Percentiles rank a stretch among this genome's conserved stretches.
Evolutionary conservation across 345 rosid genomes (phyloP).

Genomic region (Eucalyptus marginata): DNA sequence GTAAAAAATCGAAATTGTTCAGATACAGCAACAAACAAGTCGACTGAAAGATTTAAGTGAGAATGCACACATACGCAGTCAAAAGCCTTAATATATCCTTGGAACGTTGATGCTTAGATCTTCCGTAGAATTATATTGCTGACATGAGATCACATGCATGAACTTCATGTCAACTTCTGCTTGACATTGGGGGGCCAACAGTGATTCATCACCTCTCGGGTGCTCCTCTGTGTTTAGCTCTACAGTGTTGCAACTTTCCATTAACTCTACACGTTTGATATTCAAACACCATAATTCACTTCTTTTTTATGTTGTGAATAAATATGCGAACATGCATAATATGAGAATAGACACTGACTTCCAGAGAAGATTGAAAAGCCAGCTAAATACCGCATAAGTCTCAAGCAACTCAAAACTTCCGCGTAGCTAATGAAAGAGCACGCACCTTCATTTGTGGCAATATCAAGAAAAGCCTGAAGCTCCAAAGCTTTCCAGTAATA

Average conservation of each 20-base stretch:
- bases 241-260: not conserved
- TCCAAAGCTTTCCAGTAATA: constrained; percentile 93
- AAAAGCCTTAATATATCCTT: constrained; percentile 82
- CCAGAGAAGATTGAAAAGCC: not conserved
- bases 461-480: constrained; percentile 98
- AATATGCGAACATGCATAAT: too few relatives aligned
- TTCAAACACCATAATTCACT: not conserved
- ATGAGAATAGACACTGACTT: not conserved
- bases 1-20: not conserved
- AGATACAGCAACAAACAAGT: not conserved
- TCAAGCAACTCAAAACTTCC: not conserved
- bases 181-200: not conserved
- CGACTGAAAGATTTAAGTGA: not conserved
- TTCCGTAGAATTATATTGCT: constrained; percentile 86
- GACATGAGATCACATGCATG: constrained; percentile 76
- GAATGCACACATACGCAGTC: constrained; percentile 42
- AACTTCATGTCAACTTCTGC: not conserved
- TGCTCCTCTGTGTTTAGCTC: not conserved
- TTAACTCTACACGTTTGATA: not conserved
- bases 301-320: not conserved
- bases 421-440: not conserved
- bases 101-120: constrained; percentile 78
- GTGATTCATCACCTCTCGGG: not conserved
- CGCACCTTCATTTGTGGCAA: constrained; percentile 80
- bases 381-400: not conserved